Conservation (phyloP, 2,329 filamentous ascomycete species). For the Chaetomium olivaceum region DNA sequence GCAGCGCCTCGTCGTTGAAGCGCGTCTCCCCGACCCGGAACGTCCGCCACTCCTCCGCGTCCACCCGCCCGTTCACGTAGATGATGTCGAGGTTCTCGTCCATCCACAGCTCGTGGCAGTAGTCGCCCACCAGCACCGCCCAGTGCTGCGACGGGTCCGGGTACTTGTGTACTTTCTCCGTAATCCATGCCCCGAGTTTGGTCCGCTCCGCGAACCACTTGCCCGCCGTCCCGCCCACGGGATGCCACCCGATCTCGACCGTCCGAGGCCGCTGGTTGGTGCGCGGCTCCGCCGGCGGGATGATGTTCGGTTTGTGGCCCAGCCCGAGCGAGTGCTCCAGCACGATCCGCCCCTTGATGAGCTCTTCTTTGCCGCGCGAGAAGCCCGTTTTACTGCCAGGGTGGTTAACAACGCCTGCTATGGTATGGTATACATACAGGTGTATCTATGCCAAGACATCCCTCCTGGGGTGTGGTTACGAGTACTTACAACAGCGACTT, state of each 20-base stretch:
- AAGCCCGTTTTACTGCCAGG: conserved; percentile 21
- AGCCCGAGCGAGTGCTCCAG: conserved; percentile 49
- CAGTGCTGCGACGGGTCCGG: conserved; percentile 63
- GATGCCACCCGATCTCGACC: conserved; percentile 60
- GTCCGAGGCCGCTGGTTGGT: conserved; percentile 42
- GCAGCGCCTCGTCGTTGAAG: conserved; percentile 56
- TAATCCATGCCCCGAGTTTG: conserved; percentile 57
- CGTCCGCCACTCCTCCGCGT: conserved; percentile 50
- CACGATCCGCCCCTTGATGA: conserved; percentile 43
- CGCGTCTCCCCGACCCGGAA: conserved; percentile 54
- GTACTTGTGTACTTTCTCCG: conserved; percentile 54
- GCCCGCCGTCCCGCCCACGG: conserved; percentile 55
- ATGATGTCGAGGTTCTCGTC: conserved; percentile 59
- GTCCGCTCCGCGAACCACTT: conserved; percentile 61
- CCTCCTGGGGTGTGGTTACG: background rate
- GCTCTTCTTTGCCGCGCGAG: conserved; percentile 34
- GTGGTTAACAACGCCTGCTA: background rate
- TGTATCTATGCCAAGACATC: background rate
- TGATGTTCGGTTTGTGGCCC: conserved; percentile 46
- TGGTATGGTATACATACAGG: background rate
- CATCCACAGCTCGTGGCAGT: conserved; percentile 61
- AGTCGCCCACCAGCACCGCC: conserved; percentile 59
- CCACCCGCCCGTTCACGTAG: conserved; percentile 54
- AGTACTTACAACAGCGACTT: conserved; percentile 25
- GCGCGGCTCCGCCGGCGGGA: conserved; percentile 43